These are phyloP conservation scores for Mycena maculata DNA, from an alignment of 768 basidiomycete genomes.

Conservation along the genomic window DNA sequence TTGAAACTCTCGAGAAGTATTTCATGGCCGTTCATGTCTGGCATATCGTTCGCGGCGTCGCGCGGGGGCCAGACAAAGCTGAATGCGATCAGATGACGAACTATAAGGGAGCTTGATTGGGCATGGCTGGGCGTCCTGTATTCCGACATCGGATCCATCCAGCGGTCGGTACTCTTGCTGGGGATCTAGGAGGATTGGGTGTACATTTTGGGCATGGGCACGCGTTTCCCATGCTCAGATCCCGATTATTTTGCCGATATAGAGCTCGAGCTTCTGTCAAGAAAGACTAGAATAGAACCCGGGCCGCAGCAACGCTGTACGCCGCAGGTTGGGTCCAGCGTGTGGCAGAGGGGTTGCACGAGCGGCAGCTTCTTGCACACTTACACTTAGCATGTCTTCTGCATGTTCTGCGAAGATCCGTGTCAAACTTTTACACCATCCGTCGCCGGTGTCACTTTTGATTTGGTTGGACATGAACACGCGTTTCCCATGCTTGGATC, in stretches of 20 bases:
- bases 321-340: not conserved
- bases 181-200: no score
- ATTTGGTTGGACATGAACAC: constrained; percentile 6
- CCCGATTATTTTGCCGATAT: not conserved
- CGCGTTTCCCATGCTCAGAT: not conserved
- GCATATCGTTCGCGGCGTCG: no score
- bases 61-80: no score
- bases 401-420: not conserved
- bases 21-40: no score
- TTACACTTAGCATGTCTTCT: constrained; percentile 10
- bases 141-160: no score
- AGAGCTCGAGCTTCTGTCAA: no score
- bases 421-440: constrained; percentile 4
- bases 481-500: not conserved
- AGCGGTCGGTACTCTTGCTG: no score
- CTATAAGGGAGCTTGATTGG: no score
- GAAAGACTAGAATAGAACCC: not conserved
- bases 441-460: not conserved
- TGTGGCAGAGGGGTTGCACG: constrained; percentile 5
- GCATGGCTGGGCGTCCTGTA: no score
- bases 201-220: constrained; percentile 10
- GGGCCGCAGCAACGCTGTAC: constrained; percentile 1
- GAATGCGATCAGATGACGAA: no score
- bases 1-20: no score
- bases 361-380: no score